These are phyloP conservation scores for Begonia peltatifolia DNA, from an alignment of 306 rosid genomes.

Conservation along the genomic window DNA sequence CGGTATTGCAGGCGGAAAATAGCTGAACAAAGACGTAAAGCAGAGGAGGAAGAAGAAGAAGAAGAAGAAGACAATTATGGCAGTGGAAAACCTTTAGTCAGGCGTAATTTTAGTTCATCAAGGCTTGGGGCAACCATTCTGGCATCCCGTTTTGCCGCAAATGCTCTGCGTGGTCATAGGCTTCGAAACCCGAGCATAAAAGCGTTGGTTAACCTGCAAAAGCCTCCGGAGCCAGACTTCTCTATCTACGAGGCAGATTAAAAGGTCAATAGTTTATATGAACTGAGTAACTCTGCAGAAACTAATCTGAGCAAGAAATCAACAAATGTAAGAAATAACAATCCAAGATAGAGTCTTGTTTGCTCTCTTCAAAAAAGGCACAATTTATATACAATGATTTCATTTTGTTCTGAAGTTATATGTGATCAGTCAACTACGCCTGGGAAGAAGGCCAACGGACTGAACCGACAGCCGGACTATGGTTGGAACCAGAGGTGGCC, in stretches of 20 bases:
- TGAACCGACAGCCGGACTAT: conserved; percentile 9
- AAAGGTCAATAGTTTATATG: too few relatives aligned
- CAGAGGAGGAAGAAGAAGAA: conserved; percentile 27
- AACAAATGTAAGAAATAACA: too few relatives aligned
- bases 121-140: conserved; percentile 35
- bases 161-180: conserved; percentile 48
- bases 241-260: conserved; percentile 16
- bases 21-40: conserved; percentile 26
- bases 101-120: conserved; percentile 4
- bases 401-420: too few relatives aligned
- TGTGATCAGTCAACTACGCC: too few relatives aligned
- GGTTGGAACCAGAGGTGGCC: too few relatives aligned
- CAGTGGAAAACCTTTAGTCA: conserved; percentile 16
- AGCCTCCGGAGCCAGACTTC: conserved; percentile 81
- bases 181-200: conserved; percentile 23
- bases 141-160: conserved; percentile 72
- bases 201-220: conserved; percentile 20
- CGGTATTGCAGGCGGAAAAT: conserved; percentile 32
- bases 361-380: too few relatives aligned
- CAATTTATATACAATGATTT: too few relatives aligned
- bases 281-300: too few relatives aligned
- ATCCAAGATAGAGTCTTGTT: too few relatives aligned
- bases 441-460: conserved; percentile 32
- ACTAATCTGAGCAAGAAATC: too few relatives aligned
- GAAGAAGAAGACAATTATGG: conserved; percentile 12